Evolutionary conservation across 1,139 yeast genomes (phyloP), one percentile per base, ranked within the genome.

Genomic region (Scheffersomyces cryptocercus): DNA sequence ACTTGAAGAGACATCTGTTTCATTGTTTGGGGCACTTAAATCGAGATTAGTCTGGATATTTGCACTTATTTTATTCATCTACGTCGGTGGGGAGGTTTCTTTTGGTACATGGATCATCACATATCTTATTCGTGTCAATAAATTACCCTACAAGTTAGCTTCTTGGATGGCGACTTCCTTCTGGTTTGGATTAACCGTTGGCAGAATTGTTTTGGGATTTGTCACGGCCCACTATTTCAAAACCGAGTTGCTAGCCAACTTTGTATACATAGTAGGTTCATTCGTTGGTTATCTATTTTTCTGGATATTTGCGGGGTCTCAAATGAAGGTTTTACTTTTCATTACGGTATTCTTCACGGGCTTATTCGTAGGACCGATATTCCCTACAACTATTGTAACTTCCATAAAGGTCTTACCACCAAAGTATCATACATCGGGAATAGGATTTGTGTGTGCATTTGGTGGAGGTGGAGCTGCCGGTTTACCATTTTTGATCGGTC

Each of bases 381-480:
- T 85, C 64, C 93, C 95, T 0, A 83, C 93, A 8, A 80, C 87
- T 0, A 81, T 86, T 43, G 79, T 86, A 10, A 75, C 86, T 5
- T 73, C 89, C 4, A 64, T 86, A 40, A 80, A 82, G 40, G 68
- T 82, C 2, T 62, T 88, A 36, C 96, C 96, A 0, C 65, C 69
- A 24, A 73, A 74, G 39, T 65, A 75, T 44, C 89, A 87, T 46
- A 79, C 87, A 8, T 68, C 81, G 7, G 93, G 90, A 0, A 75
- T 88, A 5, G 95, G 96, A 0, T 73, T 87, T 42, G 80, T 85
- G 16, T 83, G 91, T 42, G 90, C 95, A 0, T 64, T 88, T 49
- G 90, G 91, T 3, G 77, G 77, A 4, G 82, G 85, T 10, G 95
- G 95, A 2, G 88, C 86, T 9, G 95, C 95, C 0, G 73, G 80